These are phyloP conservation scores for Trypanosoma vivax DNA, from an alignment of 208 protist genomes.

Conservation along the genomic window DNA sequence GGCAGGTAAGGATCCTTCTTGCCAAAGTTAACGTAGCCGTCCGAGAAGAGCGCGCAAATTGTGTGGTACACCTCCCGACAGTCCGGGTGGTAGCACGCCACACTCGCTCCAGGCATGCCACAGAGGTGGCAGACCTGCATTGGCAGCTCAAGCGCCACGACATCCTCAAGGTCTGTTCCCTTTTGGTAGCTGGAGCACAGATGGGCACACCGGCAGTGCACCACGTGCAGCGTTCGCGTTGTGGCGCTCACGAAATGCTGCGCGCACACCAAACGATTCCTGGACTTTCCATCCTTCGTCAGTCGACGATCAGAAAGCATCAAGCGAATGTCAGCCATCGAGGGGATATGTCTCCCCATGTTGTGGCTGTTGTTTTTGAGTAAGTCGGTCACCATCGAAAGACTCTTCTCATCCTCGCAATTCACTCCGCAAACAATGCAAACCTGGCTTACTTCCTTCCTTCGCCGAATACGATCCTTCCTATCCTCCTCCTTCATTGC, in stretches of 20 bases:
- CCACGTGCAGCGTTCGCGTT: conserved; percentile 49
- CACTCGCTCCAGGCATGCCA: conserved; percentile 55
- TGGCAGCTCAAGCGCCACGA: conserved; percentile 39
- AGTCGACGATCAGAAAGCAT: conserved; percentile 48
- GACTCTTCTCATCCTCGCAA: conserved; percentile 32
- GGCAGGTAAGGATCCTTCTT: conserved; percentile 77
- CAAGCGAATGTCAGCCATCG: conserved; percentile 35
- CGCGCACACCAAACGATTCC: conserved; percentile 44
- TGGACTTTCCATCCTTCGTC: conserved; percentile 3
- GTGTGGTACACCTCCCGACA: conserved; percentile 79
- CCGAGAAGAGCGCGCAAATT: conserved; percentile 68
- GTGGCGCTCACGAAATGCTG: conserved; percentile 53
- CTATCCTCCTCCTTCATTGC: conserved; percentile 42
- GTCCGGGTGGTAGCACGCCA: conserved; percentile 79
- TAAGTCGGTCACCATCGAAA: conserved; percentile 45
- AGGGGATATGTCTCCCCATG: conserved; percentile 45
- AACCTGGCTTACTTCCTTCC: conserved; percentile 38
- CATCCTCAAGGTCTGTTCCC: conserved; percentile 66
- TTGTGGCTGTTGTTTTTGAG: conserved; percentile 53
- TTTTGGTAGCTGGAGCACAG: conserved; percentile 70
- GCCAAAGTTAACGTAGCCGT: conserved; percentile 84
- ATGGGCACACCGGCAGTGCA: conserved; percentile 81
- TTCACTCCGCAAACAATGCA: conserved; percentile 78
- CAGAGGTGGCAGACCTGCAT: conserved; percentile 67
- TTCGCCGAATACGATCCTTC: conserved; percentile 63